Evolutionary conservation across 2,329 filamentous ascomycete genomes (phyloP).

Genomic region (Ceratocystis diversiconidia): DNA sequence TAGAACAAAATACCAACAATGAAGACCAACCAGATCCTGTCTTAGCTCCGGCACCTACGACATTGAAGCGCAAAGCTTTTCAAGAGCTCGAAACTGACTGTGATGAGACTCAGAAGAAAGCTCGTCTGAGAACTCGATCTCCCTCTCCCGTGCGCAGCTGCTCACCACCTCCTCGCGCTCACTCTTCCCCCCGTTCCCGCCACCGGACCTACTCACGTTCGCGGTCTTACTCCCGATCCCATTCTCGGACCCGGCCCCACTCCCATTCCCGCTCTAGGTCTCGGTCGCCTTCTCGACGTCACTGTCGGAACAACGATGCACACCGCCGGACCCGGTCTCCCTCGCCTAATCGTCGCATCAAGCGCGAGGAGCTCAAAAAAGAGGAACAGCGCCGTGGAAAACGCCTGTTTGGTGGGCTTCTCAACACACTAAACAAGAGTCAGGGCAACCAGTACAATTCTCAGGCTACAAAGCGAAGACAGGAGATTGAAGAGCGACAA

Average conservation of each 20-base stretch:
- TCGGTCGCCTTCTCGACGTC: conserved; percentile 2
- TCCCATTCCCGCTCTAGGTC: not conserved
- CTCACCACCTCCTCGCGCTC: not conserved
- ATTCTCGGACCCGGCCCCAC: not conserved
- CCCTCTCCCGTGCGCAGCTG: not conserved
- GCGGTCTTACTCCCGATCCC: not conserved
- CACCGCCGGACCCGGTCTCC: not conserved
- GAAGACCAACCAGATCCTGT: not conserved
- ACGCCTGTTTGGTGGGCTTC: conserved; percentile 69
- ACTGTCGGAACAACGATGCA: not conserved
- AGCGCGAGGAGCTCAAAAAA: conserved; percentile 23
- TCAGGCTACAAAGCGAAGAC: conserved; percentile 40
- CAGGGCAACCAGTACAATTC: conserved; percentile 29
- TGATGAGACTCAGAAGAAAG: conserved; percentile 11
- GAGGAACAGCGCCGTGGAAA: conserved; percentile 78
- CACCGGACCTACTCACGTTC: conserved; percentile 7
- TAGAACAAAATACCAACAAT: not conserved
- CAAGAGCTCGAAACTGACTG: not conserved
- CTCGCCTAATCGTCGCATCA: not conserved
- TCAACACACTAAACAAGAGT: conserved; percentile 52
- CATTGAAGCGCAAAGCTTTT: conserved; percentile 16
- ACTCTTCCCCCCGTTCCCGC: not conserved
- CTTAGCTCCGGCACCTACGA: not conserved
- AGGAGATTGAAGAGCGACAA: conserved; percentile 71
- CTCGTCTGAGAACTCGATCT: conserved; percentile 6